Base-by-base conservation (phyloP, 306 rosid genomes). In the Gleditsia sinensis region DNA sequence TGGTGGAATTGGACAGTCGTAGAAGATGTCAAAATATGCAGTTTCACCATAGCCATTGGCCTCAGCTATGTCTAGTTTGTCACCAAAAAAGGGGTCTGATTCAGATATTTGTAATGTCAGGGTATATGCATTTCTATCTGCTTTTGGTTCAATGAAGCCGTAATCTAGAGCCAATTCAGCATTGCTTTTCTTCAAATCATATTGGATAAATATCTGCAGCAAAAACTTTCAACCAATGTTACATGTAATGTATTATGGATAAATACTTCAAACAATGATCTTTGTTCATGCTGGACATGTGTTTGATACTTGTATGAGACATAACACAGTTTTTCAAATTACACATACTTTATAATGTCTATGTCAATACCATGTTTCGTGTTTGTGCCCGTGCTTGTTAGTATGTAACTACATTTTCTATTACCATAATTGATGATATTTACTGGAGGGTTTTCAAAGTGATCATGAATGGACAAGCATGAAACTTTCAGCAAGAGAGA, bases 151-250 rank as follows among this genome's bases (percentile, higher is more conserved):
- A 69, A 88, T 81, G 87, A 94, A 92, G 61, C 99, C 97, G 0
- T 94, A 94, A 82, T 92, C 99, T 75, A 94, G 69, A 75, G 99
- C 99, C 74, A 90, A 78, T 75, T 94, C 99, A 1, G 97, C 99
- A 34, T 90, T 94, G 92, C 95, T 91, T 86, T 94, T 94, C 46
- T 84, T 90, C 39, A 87, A 53, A 65, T 91, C 99, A 69, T 94
- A 94, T 66, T 94, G 97, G 79, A 94, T 94, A 60, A 75, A 84
- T 54, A 94, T 82, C 98, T 94, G 89, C 85, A 67, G 67, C 19
- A 33, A 65, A 49, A 72, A 23, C 8, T 53, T 66, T 16, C 54
- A 56, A 62, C 37, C 75, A 40, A 59, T 70, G 28, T 54, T 17
- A 74, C 16, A 42, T 28, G n/a, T n/a, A n/a, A n/a, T n/a, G n/a